Conservation (phyloP, 2,329 filamentous ascomycete genomes). For the Apiospora rasikravindrae region DNA sequence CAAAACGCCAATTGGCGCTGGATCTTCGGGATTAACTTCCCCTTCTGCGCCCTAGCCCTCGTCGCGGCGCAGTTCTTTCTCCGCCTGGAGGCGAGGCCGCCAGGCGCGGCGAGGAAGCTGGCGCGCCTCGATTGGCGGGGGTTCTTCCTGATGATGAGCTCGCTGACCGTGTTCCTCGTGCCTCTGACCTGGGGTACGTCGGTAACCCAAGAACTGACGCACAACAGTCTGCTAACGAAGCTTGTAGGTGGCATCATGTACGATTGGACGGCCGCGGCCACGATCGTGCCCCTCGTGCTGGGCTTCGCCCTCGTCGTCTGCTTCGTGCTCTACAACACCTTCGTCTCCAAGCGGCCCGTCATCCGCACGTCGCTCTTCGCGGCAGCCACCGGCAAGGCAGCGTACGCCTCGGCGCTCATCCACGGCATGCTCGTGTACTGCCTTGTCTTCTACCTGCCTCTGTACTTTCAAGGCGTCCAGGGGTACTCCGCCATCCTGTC, state of each 20-base stretch:
- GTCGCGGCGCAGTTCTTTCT: slow-evolving; percentile 58
- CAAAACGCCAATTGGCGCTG: slow-evolving; percentile 61
- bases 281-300: slow-evolving; percentile 64
- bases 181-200: slow-evolving; percentile 45
- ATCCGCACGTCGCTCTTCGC: slow-evolving; percentile 26
- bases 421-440: slow-evolving; percentile 27
- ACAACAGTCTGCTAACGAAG: neutral
- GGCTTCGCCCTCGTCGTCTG: slow-evolving; percentile 56
- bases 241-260: slow-evolving; percentile 70
- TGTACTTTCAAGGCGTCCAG: slow-evolving; percentile 58
- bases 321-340: slow-evolving; percentile 60
- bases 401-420: slow-evolving; percentile 27
- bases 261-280: slow-evolving; percentile 65
- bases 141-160: slow-evolving; percentile 62
- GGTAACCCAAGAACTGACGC: neutral
- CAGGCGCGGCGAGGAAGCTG: slow-evolving; percentile 54
- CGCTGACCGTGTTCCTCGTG: slow-evolving; percentile 27
- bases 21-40: slow-evolving; percentile 70
- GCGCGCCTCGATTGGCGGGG: slow-evolving; percentile 68
- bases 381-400: slow-evolving; percentile 25
- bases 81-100: slow-evolving; percentile 53
- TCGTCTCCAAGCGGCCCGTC: slow-evolving; percentile 53
- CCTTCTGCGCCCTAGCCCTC: slow-evolving; percentile 57
- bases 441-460: slow-evolving; percentile 38
- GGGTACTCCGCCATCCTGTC: slow-evolving; percentile 58